Percentiles rank a stretch among this genome's conserved stretches.
Conservation (phyloP, 1,284 basidiomycete genomes). For the Sanguinoderma infundibulare region DNA sequence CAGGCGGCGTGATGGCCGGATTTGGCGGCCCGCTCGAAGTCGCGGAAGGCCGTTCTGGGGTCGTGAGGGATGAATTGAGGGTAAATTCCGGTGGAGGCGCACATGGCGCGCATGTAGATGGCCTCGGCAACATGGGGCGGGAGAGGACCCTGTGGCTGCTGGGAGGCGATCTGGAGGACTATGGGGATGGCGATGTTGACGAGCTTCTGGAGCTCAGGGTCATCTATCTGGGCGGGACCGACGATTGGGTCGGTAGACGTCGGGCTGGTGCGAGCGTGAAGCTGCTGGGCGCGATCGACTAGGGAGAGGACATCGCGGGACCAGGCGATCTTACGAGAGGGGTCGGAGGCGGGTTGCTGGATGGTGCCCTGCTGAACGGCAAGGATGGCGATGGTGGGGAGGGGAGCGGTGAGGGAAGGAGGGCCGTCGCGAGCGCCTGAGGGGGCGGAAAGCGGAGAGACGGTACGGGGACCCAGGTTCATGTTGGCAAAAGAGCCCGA, state of each 20-base stretch:
- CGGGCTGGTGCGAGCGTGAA: conserved; percentile 45
- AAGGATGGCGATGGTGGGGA: conserved; percentile 64
- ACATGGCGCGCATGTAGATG: conserved; percentile 73
- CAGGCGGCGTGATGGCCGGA: conserved; percentile 77
- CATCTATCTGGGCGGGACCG: conserved; percentile 61
- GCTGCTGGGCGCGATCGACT: conserved; percentile 63
- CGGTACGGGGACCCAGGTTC: conserved; percentile 20
- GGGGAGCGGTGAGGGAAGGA: conserved; percentile 64
- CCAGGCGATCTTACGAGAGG: conserved; percentile 72
- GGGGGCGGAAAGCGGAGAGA: conserved; percentile 26
- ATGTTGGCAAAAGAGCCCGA: conserved; percentile 28
- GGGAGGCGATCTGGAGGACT: conserved; percentile 56
- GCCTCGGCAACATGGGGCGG: conserved; percentile 70
- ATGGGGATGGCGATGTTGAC: conserved; percentile 69
- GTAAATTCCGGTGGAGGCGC: conserved; percentile 72
- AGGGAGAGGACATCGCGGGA: conserved; percentile 80
- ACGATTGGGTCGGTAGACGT: conserved; percentile 39
- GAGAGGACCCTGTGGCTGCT: conserved; percentile 35
- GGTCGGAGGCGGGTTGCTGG: conserved; percentile 57
- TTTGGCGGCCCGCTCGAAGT: conserved; percentile 83
- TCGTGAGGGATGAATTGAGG: conserved; percentile 67
- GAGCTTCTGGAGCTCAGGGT: conserved; percentile 65
- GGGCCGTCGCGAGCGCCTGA: conserved; percentile 28
- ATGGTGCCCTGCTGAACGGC: conserved; percentile 49
- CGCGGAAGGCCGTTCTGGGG: conserved; percentile 83